Base-by-base conservation (phyloP, 495 filamentous ascomycete genomes). In the Lepraria neglecta region DNA sequence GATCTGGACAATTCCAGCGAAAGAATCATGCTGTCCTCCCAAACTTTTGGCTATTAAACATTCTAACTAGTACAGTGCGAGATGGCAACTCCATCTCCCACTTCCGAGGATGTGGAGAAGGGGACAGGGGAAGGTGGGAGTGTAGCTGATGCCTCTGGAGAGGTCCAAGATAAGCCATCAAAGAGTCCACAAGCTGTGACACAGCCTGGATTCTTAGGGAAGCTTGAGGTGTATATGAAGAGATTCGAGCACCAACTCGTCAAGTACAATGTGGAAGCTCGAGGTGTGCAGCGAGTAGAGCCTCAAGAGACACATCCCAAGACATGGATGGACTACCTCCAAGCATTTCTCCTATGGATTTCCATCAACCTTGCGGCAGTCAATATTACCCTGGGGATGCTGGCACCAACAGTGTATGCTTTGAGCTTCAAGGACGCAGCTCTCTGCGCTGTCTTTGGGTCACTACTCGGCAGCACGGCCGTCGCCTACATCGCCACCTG, bases 311-410 rank as follows among this genome's bases (percentile, higher is more conserved):
- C 83, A 45, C 78, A 82, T 51, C 72, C 76, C 27, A 64, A 80
- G 31, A 73, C 82, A n/a, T 84, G 82, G 73, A 64, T 78, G 31
- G 75, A 75, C 40, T 87, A 85, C 67, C 65, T 83, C 44, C 87
- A 90, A 69, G 77, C 85, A 7, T 81, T 80, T 42, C 65, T 89
- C 48, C 73, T 90, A 17, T 92, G 88, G 88, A 76, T 89, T 60
- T 85, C 85, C 1, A 80, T 90, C 73, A 92, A 92, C 68, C 76
- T 90, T 38, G 84, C 86, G 0, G 82, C 86, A 51, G 88, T 89
- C 71, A 91, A 91, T 70, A 82, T 90, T 59, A 87, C 87, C 0
- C 76, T 89, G 9, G 88, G 86, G 2, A 84, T 90, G 77, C 77
- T 92, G 15, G 88, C 85, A 0, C 85, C 87, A 17, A 76, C 80